Evolutionary conservation across 2,329 filamentous ascomycete genomes (phyloP).

Genomic region (Lasiodiplodia hormozganensis): DNA sequence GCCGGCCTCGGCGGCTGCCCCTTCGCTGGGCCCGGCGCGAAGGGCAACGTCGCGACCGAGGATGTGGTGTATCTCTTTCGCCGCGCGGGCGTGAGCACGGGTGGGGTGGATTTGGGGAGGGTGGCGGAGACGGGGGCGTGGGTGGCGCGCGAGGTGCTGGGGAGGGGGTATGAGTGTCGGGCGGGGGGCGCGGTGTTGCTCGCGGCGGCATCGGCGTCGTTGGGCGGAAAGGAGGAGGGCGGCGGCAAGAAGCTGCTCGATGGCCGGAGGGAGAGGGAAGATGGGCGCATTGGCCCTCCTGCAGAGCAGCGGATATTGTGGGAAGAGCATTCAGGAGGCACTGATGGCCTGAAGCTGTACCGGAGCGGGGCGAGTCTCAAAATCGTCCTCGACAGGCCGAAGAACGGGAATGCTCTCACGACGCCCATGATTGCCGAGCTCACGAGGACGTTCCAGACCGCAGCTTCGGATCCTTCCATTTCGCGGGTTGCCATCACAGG

Average conservation of each 20-base stretch:
- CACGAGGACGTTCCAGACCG: conserved; percentile 38
- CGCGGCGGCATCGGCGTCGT: not conserved
- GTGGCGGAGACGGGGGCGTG: conserved; percentile 36
- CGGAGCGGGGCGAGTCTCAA: conserved; percentile 42
- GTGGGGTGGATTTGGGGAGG: conserved; percentile 34
- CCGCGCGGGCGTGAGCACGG: conserved; percentile 36
- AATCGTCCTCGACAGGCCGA: conserved; percentile 44
- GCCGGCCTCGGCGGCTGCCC: conserved; percentile 41
- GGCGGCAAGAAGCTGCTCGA: too few species aligned
- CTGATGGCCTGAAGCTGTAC: conserved; percentile 38
- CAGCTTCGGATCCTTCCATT: conserved; percentile 37
- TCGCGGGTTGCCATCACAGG: conserved; percentile 48
- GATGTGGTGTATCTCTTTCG: conserved; percentile 39
- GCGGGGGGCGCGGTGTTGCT: conserved; percentile 31
- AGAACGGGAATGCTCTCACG: conserved; percentile 51
- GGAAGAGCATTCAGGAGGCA: conserved; percentile 32
- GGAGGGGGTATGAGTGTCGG: conserved; percentile 35
- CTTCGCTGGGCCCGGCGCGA: conserved; percentile 36
- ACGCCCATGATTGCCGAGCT: conserved; percentile 45
- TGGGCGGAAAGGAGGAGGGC: too few species aligned
- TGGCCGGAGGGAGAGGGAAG: too few species aligned
- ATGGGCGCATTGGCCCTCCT: too few species aligned
- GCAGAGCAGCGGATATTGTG: conserved; percentile 27
- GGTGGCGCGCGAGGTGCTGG: conserved; percentile 35
- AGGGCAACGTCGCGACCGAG: conserved; percentile 40